Base-by-base conservation (phyloP, 345 rosid genomes). In the Erysimum cheiranthoides region DNA sequence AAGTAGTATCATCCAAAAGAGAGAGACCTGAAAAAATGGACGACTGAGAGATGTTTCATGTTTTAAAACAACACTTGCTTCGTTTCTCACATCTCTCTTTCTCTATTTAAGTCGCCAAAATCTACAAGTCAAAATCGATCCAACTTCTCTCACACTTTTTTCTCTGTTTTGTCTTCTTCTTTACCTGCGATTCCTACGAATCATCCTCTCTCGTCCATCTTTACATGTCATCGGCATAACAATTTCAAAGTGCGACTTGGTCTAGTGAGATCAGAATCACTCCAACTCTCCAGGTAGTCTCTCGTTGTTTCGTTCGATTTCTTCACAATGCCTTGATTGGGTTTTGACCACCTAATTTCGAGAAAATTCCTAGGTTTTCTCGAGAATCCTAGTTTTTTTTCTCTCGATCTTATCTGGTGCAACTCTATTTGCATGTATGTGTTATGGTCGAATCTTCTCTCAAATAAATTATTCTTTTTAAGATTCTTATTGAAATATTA, bases 371-470 rank as follows among this genome's bases (percentile, higher is more conserved):
- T 50, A 39, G 76, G 32, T 54, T 65, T 52, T 40, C 16, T 63
- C 35, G 25, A 17, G 28, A 42, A 50, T 62, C 8, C 18, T 49
- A 3, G 16, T 25, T 54, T 30, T 14, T 9, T 60, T n/a, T 40
- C 2, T 47, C 61, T 67, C 12, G 46, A 30, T 75, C 21, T 13
- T 67, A 4, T 68, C 52, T 69, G 70, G 75, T 76, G 71, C 69
- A 70, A 62, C 69, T 71, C 42, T 70, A 1, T 46, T 16, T 70
- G 76, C 66, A 77, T 77, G 75, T 53, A n/a, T 72, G 38, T 40
- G 18, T 60, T 39, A 47, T 38, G 9, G 2, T 60, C 47, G 61
- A 60, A 51, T 75, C 45, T 59, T 30, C 34, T 59, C 52, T 25
- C 1, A 39, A 36, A 36, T 14, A n/a, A 5, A 1, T 14, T 40